Base-by-base conservation (phyloP, 768 basidiomycete species). In the Tulasnella sp. region DNA sequence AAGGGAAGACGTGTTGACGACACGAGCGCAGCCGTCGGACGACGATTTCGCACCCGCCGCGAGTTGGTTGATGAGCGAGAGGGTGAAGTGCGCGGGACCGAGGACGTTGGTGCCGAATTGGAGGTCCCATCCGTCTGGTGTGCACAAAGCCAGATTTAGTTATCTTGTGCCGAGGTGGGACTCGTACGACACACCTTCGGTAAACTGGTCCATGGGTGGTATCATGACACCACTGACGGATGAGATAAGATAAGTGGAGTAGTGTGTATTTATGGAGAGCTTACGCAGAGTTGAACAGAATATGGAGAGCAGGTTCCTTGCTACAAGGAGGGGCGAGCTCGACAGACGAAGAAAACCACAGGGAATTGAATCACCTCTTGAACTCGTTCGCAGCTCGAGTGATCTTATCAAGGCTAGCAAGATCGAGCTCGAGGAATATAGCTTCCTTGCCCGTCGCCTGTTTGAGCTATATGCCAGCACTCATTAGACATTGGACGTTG, bases 251-350 rank as follows among this genome's bases (percentile, higher is more conserved):
- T 9, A n/a, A 2, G 6, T 32, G 5, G 25, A 23, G 23, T 23
- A 35, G n/a, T n/a, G 15, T 15, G 6, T 3, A 3, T 3, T 12
- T 7, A 12, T 25, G 27, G 6, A 2, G n/a, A 7, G 40, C 57
- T 45, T 32, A 61, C 39, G 62, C 64, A 32, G 52, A 62, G 41
- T 58, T 58, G 57, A 62, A 63, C 11, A 65, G 55, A 7, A 60
- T 46, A 45, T 63, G 51, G 15, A 65, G 54, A 29, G 54, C n/a
- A 7, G 25, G 9, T 45, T 65, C 64, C 32, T 58, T 58, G 9
- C 19, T 58, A 31, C n/a, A 27, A n/a, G 48, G 15, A 8, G 7
- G 27, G 27, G 11, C 5, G 9, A 7, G 7, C n/a, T 19, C 15
- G 23, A 19, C 5, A 11, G 41, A 25, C 25, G 17, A 35, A 21